Percentiles rank a stretch among this genome's conserved stretches.
phyloP scores from a whole-genome alignment of 495 filamentous ascomycete genomes.

The Hypoxylon rickii region DNA sequence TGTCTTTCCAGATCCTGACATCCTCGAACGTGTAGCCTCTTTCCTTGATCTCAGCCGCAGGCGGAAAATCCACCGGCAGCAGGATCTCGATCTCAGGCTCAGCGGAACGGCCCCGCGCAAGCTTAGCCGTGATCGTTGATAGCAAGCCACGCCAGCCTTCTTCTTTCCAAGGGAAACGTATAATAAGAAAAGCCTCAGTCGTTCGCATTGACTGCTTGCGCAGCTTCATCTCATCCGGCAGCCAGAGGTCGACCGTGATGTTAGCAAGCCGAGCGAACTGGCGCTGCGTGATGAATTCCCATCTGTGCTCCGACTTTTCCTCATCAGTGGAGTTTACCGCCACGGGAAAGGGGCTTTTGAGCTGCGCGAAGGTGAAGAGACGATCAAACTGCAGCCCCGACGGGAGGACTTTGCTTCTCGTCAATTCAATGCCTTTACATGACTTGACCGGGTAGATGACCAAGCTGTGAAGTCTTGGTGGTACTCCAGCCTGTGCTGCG shows the following conservation, averaged over 20 bases:
- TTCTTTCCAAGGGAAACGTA: constrained; percentile 64
- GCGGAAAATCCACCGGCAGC: constrained; percentile 68
- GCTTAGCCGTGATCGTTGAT: constrained; percentile 47
- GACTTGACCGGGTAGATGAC: constrained; percentile 91
- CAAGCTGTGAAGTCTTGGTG: constrained; percentile 69
- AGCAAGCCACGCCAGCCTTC: constrained; percentile 47
- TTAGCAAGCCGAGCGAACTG: constrained; percentile 73
- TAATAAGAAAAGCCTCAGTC: constrained; percentile 58
- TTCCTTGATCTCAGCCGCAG: constrained; percentile 53
- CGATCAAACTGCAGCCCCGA: constrained; percentile 83
- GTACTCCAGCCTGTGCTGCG: constrained; percentile 31
- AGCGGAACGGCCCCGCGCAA: constrained; percentile 48
- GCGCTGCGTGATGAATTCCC: constrained; percentile 82
- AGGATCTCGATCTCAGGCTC: constrained; percentile 59
- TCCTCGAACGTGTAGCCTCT: constrained; percentile 62
- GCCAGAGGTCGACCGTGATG: constrained; percentile 77
- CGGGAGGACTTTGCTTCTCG: constrained; percentile 64
- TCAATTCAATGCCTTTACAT: constrained; percentile 78
- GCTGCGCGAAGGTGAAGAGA: constrained; percentile 79
- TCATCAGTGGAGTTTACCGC: constrained; percentile 41
- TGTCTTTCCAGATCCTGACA: constrained; percentile 82
- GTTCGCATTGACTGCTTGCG: constrained; percentile 49
- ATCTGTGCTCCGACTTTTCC: constrained; percentile 58
- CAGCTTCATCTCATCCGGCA: constrained; percentile 66
- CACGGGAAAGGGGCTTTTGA: constrained; percentile 58